Conservation (phyloP, 306 rosid genomes). For the Gillenia trifoliata region DNA sequence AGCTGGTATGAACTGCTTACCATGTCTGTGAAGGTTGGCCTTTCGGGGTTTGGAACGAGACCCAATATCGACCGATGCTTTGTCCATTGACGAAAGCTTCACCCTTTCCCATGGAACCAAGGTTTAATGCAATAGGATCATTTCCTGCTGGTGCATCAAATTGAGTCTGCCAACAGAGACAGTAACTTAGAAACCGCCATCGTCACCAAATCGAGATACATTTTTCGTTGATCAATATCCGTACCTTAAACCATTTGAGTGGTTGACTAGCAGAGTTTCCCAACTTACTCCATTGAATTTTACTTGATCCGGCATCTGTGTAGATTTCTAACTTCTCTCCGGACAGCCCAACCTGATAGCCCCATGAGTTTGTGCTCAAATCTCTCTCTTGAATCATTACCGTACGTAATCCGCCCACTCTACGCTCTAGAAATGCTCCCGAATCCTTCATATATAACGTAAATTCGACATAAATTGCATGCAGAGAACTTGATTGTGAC, state of each 20-base stretch:
- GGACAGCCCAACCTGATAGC: conserved; percentile 78
- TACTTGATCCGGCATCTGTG: conserved; percentile 41
- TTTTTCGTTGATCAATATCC: not conserved
- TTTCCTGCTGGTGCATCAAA: conserved; percentile 66
- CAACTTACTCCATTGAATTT: conserved; percentile 50
- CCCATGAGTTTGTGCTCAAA: conserved; percentile 45
- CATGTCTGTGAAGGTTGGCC: conserved; percentile 81
- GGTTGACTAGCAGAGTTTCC: conserved; percentile 35
- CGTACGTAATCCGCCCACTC: conserved; percentile 44
- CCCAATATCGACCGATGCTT: conserved; percentile 85
- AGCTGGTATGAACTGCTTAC: conserved; percentile 28
- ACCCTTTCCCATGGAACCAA: conserved; percentile 93
- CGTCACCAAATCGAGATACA: not conserved
- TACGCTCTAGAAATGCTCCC: conserved; percentile 72
- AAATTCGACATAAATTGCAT: not conserved
- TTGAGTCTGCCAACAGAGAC: conserved; percentile 37
- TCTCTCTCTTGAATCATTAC: conserved; percentile 51
- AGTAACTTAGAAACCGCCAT: not conserved
- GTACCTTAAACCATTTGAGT: conserved; percentile 88
- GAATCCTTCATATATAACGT: conserved; percentile 46
- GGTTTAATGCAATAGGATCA: conserved; percentile 65
- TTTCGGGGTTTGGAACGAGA: conserved; percentile 55
- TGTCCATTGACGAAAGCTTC: conserved; percentile 71
- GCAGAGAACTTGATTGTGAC: not conserved
- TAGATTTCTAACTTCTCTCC: conserved; percentile 65